Conservation (phyloP, 2,329 filamentous ascomycete genomes). For the Bipolaris bicolor region DNA sequence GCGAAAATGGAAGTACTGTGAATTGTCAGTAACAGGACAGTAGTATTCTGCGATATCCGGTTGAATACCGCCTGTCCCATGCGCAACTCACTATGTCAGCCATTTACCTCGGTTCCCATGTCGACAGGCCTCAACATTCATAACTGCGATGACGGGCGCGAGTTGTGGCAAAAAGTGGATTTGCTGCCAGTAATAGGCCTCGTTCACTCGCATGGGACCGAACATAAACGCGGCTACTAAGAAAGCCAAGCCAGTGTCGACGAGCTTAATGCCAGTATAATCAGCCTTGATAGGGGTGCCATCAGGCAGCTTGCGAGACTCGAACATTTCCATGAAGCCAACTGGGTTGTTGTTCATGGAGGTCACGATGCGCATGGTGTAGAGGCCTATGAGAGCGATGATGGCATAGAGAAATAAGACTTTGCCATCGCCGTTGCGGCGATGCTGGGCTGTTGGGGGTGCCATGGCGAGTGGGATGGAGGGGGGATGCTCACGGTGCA, state of each 20-base stretch:
- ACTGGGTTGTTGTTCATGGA: conserved; percentile 10
- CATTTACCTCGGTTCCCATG: conserved; percentile 21
- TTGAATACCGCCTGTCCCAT: neutral
- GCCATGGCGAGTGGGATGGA: conserved; percentile 14
- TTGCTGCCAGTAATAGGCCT: conserved; percentile 25
- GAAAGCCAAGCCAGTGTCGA: conserved; percentile 19
- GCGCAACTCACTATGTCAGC: conserved; percentile 25
- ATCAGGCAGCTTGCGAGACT: conserved; percentile 15
- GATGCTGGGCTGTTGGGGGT: conserved; percentile 2
- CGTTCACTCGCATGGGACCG: conserved; percentile 18
- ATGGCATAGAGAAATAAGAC: conserved; percentile 5
- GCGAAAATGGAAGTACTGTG: conserved; percentile 17
- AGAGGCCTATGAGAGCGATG: conserved; percentile 13
- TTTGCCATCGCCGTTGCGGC: conserved; percentile 19
- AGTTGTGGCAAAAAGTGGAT: conserved; percentile 24
- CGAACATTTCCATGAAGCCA: conserved; percentile 8
- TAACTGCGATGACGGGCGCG: conserved; percentile 9
- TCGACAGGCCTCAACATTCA: conserved; percentile 26
- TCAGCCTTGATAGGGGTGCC: conserved; percentile 20
- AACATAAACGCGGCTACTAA: conserved; percentile 21
- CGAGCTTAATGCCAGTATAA: conserved; percentile 16
- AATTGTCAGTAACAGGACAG: neutral
- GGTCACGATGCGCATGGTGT: conserved; percentile 21
- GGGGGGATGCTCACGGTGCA: neutral
- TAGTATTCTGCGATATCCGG: neutral